Base-by-base conservation (phyloP, 2,329 filamentous ascomycete species). In the Penicillium expansum region DNA sequence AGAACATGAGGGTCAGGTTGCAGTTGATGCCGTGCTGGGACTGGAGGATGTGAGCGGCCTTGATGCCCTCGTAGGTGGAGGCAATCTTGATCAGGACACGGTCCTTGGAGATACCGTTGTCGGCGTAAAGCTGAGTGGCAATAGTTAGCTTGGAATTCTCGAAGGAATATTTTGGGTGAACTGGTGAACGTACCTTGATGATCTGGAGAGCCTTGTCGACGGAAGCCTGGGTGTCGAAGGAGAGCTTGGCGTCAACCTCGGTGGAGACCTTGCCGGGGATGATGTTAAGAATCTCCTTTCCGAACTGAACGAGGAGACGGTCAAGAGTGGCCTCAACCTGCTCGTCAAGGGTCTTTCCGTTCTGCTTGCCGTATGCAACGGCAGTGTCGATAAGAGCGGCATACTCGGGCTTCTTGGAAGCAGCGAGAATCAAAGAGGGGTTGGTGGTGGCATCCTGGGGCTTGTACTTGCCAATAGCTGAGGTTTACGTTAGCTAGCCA, bases 381-480 rank as follows among this genome's bases (percentile, higher is more conserved):
- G 93, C 92, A 56, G 82, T 80, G 74, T 97, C 92, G 70, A 97
- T 95, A 74, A 97, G 82, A 78, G 88, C 88, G 73, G 90, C 91
- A 79, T 97, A 97, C 80, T 97, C 92, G 76, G 90, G 75, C 87
- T 97, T 97, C 86, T 99, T 97, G 76, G 94, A 92, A 64, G 94
- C 94, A 68, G 92, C 93, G 76, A 99, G 89, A 80, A 99, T 97
- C 77, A 99, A 85, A 63, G 94, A 97, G 59, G 94, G 94, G 87
- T 99, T 99, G 83, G 94, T 99, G 78, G 94, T 99, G 74, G 94
- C 94, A 90, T 99, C 94, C 85, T 99, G 92, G 66, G 94, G 94
- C 87, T 96, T 96, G 88, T 99, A 99, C 84, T 97, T 97, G 83
- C 84, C 92, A 78, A 99, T 99, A 79, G 92, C 92, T 86, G 80